Evolutionary conservation across 352 stramenopile genomes (phyloP).

Genomic region (Thalassiosira mediterranea): DNA sequence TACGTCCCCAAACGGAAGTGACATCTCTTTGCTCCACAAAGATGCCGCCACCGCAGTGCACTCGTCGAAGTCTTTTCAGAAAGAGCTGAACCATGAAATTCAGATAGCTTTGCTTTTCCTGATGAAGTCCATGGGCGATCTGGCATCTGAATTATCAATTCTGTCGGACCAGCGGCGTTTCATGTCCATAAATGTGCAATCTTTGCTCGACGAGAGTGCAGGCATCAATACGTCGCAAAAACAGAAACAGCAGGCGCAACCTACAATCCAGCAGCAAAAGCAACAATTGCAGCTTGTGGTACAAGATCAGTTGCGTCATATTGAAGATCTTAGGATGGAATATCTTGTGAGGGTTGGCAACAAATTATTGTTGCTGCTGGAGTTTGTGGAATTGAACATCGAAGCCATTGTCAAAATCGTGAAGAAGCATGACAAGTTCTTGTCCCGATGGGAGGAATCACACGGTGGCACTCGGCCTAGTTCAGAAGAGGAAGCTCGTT

Average conservation of each 20-base stretch:
- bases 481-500: conserved; percentile 9
- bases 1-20: not conserved
- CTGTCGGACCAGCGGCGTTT: conserved; percentile 31
- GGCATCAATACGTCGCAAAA: not conserved
- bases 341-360: conserved; percentile 47
- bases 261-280: not conserved
- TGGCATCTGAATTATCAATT: conserved; percentile 50
- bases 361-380: conserved; percentile 60
- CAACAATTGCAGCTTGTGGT: not conserved
- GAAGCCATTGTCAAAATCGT: conserved; percentile 73
- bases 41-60: conserved; percentile 3
- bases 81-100: conserved; percentile 67
- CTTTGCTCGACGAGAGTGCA: conserved; percentile 10
- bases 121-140: conserved; percentile 59
- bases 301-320: conserved; percentile 9
- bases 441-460: conserved; percentile 34
- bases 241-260: not conserved
- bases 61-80: conserved; percentile 49
- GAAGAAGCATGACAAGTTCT: conserved; percentile 82
- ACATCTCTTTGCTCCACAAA: not conserved
- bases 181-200: conserved; percentile 17
- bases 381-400: conserved; percentile 78
- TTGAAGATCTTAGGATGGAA: conserved; percentile 37
- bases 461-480: not conserved
- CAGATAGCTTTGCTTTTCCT: conserved; percentile 77